Evolutionary conservation across 805 yeast species (phyloP).

Genomic region (Saturnispora zaruensis): DNA sequence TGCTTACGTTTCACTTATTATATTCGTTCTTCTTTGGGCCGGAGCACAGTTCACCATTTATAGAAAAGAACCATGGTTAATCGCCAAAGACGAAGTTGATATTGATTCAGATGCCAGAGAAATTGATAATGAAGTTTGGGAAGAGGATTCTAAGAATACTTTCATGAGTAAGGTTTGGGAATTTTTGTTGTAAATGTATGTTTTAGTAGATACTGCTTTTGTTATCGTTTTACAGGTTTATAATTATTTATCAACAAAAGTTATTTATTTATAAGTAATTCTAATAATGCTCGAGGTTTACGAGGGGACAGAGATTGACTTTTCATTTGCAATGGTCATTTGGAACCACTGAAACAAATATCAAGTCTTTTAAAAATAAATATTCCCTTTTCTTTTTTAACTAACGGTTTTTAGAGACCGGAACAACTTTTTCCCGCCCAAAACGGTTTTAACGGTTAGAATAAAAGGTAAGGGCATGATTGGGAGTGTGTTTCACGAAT

Average conservation of each 20-base stretch:
- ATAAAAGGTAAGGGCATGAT: too few species aligned
- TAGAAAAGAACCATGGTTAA: slow-evolving; percentile 39
- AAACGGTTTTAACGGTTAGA: background rate
- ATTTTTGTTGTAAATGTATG: slow-evolving; percentile 5
- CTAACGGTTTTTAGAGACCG: background rate
- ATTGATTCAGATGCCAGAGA: slow-evolving; percentile 17
- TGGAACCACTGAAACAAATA: too few species aligned
- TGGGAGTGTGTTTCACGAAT: too few species aligned
- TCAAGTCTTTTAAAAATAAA: too few species aligned
- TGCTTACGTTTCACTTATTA: slow-evolving; percentile 59
- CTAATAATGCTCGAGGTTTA: too few species aligned
- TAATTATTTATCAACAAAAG: background rate
- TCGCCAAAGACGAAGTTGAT: slow-evolving; percentile 54
- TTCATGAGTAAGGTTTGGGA: slow-evolving; percentile 15
- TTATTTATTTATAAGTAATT: too few species aligned
- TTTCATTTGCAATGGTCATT: too few species aligned
- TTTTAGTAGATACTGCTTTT: background rate
- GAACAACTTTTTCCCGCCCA: background rate
- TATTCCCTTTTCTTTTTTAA: too few species aligned
- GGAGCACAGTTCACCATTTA: slow-evolving; percentile 40
- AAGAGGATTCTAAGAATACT: slow-evolving; percentile 30
- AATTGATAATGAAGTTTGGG: slow-evolving; percentile 44
- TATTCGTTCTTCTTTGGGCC: slow-evolving; percentile 48
- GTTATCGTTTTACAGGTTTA: background rate
- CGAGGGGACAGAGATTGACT: too few species aligned